These are phyloP conservation scores for Tolypocladium endophyticum DNA, from an alignment of 2,329 filamentous ascomycete genomes.

Conservation along the genomic window DNA sequence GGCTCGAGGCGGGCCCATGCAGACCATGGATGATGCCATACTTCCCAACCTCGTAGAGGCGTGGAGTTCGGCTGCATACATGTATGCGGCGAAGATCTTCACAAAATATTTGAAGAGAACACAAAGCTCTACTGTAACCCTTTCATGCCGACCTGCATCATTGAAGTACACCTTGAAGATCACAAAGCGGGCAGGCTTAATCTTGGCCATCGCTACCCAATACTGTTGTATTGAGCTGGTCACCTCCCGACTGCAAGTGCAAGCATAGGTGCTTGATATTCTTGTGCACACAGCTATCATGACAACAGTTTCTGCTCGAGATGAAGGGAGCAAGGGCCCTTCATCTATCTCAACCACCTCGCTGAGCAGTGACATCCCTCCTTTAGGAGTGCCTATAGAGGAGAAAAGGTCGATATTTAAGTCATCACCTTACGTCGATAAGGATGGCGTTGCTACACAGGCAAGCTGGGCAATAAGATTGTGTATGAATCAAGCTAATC, in stretches of 20 bases:
- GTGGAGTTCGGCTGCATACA: background rate
- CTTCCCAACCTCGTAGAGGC: background rate
- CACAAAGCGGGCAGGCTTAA: background rate
- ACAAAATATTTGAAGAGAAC: background rate
- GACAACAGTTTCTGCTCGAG: conserved; percentile 5
- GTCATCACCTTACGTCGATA: conserved; percentile 13
- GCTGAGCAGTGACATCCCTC: conserved; percentile 8
- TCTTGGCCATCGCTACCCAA: background rate
- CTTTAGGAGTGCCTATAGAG: conserved; percentile 16
- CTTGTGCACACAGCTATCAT: background rate
- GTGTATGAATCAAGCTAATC: background rate
- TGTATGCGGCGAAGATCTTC: background rate
- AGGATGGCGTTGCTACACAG: conserved; percentile 25
- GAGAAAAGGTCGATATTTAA: conserved; percentile 23
- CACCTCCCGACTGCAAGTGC: background rate
- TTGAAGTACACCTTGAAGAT: background rate
- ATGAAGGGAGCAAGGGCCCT: background rate
- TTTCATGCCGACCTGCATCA: background rate
- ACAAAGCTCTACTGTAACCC: background rate
- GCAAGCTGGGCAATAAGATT: background rate
- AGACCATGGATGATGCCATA: background rate
- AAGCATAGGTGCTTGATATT: background rate
- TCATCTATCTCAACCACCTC: conserved; percentile 4
- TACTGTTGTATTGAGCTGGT: background rate
- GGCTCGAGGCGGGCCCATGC: background rate